A percentile compares a stretch with the other conserved stretches of the same genome.
These are phyloP conservation scores for Ailanthus altissimus DNA, from an alignment of 345 rosid genomes.

Conservation along the genomic window DNA sequence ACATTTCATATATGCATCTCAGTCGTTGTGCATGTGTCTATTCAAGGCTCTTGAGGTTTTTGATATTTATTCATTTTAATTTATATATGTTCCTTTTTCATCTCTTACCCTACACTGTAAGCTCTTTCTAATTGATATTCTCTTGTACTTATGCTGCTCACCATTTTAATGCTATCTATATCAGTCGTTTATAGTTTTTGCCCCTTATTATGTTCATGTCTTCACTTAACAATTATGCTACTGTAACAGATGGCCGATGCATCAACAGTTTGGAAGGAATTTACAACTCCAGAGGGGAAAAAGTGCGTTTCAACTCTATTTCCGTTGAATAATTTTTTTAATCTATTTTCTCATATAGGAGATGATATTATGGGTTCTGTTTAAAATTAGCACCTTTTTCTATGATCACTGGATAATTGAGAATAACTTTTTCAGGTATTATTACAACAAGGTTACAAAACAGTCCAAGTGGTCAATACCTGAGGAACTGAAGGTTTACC, in stretches of 20 bases:
- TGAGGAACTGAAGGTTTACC: conserved; percentile 83
- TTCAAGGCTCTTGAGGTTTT: no score
- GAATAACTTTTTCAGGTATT: conserved; percentile 59
- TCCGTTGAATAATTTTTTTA: background rate
- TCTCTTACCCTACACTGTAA: background rate
- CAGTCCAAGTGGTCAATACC: conserved; percentile 97
- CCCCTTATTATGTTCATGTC: background rate
- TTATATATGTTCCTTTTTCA: background rate
- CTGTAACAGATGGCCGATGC: conserved; percentile 88
- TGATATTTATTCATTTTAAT: no score
- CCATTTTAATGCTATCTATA: background rate
- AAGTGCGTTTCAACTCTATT: conserved; percentile 46
- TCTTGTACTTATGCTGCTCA: background rate
- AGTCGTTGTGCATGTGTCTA: no score
- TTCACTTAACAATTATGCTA: conserved; percentile 24
- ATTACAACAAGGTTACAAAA: conserved; percentile 89
- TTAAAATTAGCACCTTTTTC: background rate
- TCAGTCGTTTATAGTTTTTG: background rate
- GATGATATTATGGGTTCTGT: background rate
- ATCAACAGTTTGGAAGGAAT: conserved; percentile 99
- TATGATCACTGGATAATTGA: background rate
- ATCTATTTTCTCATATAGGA: background rate
- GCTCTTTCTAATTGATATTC: background rate
- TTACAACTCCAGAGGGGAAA: conserved; percentile 83
- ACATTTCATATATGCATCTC: no score